Percentiles rank a stretch among this genome's conserved stretches.
phyloP scores from a whole-genome alignment of 345 rosid species.

The Cochlearia excelsa region DNA sequence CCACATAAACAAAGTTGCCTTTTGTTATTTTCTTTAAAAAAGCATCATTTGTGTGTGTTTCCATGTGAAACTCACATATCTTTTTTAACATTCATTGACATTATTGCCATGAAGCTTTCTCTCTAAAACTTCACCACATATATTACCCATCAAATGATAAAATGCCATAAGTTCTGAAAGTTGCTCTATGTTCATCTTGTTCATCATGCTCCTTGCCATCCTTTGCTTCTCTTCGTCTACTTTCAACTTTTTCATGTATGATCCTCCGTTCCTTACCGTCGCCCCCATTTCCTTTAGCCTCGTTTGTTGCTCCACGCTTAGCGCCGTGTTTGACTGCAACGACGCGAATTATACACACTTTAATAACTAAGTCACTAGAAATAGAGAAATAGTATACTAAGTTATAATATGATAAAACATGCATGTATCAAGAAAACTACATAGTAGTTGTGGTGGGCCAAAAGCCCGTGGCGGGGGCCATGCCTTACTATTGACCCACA shows the following conservation, averaged over 20 bases:
- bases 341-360: not conserved
- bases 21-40: too few species aligned
- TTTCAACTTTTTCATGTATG: constrained; percentile 55
- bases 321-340: constrained; percentile 65
- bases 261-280: constrained; percentile 75
- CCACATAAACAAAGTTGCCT: too few species aligned
- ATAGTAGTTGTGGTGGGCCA: not conserved
- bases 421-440: not conserved
- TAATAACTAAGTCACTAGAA: not conserved
- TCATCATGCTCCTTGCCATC: constrained; percentile 57
- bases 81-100: constrained; percentile 35
- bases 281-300: constrained; percentile 95
- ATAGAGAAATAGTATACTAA: not conserved
- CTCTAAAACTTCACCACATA: constrained; percentile 71
- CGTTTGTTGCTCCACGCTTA: constrained; percentile 69
- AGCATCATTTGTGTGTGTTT: too few species aligned
- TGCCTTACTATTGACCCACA: not conserved
- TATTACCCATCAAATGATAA: constrained; percentile 72
- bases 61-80: constrained; percentile 25
- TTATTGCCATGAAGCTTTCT: constrained; percentile 45
- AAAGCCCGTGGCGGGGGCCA: not conserved
- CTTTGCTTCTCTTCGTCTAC: constrained; percentile 62
- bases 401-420: not conserved
- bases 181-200: constrained; percentile 68
- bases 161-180: constrained; percentile 75